Base-by-base conservation (phyloP, 2,329 filamentous ascomycete species). In the Clonostachys rosea region DNA sequence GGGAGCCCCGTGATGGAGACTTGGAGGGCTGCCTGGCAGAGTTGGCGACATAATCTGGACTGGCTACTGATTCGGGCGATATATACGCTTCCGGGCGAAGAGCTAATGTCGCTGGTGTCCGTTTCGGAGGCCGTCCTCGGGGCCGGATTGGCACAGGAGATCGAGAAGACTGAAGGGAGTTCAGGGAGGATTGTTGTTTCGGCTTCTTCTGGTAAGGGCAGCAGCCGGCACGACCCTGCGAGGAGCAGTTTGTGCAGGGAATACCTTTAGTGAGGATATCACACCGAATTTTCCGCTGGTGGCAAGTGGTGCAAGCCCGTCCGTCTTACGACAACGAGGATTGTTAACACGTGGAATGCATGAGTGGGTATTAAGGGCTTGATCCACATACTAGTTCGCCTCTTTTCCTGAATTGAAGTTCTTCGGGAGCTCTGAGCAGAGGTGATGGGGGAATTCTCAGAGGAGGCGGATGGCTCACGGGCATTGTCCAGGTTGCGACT, bases 201-300 rank as follows among this genome's bases (percentile, higher is more conserved):
- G 24, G 70, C 52, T 74, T 73, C 57, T 75, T 76, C 54, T 76
- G 71, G 50, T 75, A 75, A 30, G 76, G 67, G 34, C 61, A 66
- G 48, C 74, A 77, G 46, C 69, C 67, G 13, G 57, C 43, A 46
- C 66, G 66, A 16, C 66, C 61, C 34, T 71, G 67, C 20, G 64
- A 60, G 34, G 62, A 62, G 49, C 74, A 77, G 51, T 75, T 75
- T 45, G 73, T 70, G 53, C 74, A 77, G 0, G 74, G 74, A 1
- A 67, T 53, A 13, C 74, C 74, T 34, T 70, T 69, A 17, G 63
- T 53, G 47, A 73, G 65, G 41, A 75, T 68, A 57, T 77, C 74
- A 51, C 74, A 77, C 50, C 71, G 70, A 44, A 77, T 69, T 56
- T 77, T 77, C 48, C 73, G 69, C 44, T 68, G 69, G 57, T 77